Base-by-base conservation (phyloP, 805 yeast genomes). In the Candida sonorensis region DNA sequence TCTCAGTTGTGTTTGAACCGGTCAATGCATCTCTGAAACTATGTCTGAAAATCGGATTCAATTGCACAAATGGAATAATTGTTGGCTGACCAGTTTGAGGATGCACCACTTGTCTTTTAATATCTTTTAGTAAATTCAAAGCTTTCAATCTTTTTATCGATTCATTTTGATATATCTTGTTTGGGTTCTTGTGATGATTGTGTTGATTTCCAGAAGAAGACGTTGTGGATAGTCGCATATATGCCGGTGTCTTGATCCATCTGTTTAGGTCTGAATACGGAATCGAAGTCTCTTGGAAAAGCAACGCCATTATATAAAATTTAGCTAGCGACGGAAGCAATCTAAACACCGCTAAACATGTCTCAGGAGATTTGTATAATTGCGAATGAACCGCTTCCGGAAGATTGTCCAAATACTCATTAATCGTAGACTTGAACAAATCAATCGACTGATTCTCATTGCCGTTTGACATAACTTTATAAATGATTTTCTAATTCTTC, bases 261-360 rank as follows among this genome's bases (percentile, higher is more conserved):
- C 74, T 62, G 42, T 81, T 90, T 35, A 90, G 54, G 41, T 78
- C 84, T 17, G 73, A 64, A 13, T 78, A 59, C 5, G 80, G 71
- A 10, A 82, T 72, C 1, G 88, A 83, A 31, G 73, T 72, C 34
- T 84, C 92, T 46, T 78, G 75, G 59, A 85, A 92, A 13, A 94
- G 64, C 80, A 88, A 75, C 9, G 88, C 69, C 86, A 86, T 81
- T 30, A 90, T 77, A 48, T 81, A 80, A 56, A 85, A 81, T 53
- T 90, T 88, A 18, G 97, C 95, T 43, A 92, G 59, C 16, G 88
- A 77, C 0, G 98, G 96, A 12, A 92, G 66, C 37, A 92, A 64
- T 41, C 98, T 68, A 55, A 80, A 88, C n/a, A 92, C 79, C 2
- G 98, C 94, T 29, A 92, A 66, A 53, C 97, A 87, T 35, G 98